Base-by-base conservation (phyloP, 805 yeast genomes). In the Candida endomychidarum region DNA sequence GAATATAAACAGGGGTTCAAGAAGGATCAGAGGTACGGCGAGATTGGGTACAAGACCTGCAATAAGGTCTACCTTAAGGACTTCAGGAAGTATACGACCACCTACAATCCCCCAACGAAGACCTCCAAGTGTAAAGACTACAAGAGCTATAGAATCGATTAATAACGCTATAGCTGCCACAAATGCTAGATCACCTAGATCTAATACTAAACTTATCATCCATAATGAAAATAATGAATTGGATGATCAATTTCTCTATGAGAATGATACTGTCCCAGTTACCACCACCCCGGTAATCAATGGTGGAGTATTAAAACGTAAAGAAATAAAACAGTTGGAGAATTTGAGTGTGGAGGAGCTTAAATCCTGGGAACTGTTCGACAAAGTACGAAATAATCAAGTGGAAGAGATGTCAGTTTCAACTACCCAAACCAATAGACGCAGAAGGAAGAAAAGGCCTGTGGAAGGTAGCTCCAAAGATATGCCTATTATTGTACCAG, bases 221-320 rank as follows among this genome's bases (percentile, higher is more conserved):
- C 60, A 56, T 42, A 59, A 61, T 44, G 59, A 58, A 18, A 53
- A 56, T 38, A 45, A 53, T 31, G 66, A 60, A 39, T 37, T 61
- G n/a, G 64, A 62, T 42, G 61, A 55, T 42, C 62, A 51, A 33
- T 58, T 60, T 38, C 34, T 60, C 15, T 58, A 54, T 46, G 50
- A 53, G 17, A 37, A 49, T 17, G 47, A 38, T 9, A 33, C 26
- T 9, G 25, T 32, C 20, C 27, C 22, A 3, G 28, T 29, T 3
- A 4, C 17, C 5, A 6, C 18, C 6, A 8, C 33, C 2, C 53
- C 56, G 12, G 60, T 55, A 8, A 48, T 62, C 15, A 69, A 69
- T 41, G 74, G 74, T 5, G 74, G 74, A 0, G 63, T 64, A 2
- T 41, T 65, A 9, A 52, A 57, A 19, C 45, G 74, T 31, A 55